Evolutionary conservation across 2,329 filamentous ascomycete genomes (phyloP).

Genomic region (Aspergillus eucalypticola): DNA sequence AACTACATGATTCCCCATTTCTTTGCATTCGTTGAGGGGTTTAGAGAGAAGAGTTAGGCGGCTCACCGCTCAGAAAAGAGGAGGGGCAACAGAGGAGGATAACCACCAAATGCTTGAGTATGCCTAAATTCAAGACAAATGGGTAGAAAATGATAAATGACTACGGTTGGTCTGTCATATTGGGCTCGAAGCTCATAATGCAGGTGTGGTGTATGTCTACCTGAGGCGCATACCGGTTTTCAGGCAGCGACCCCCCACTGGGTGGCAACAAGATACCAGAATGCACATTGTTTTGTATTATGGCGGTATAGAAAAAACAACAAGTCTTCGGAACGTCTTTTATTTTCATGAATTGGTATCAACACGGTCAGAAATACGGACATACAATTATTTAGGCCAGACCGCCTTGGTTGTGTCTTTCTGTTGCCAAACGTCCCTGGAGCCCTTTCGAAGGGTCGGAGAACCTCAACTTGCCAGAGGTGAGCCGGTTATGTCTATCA

Average conservation of each 20-base stretch:
- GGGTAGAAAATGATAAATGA: background rate
- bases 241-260: slow-evolving; percentile 1
- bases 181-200: background rate
- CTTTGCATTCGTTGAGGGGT: too few relatives aligned
- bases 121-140: background rate
- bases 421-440: slow-evolving; percentile 26
- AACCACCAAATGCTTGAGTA: too few relatives aligned
- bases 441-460: slow-evolving; percentile 29
- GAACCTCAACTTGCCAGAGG: slow-evolving; percentile 23
- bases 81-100: too few relatives aligned
- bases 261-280: background rate
- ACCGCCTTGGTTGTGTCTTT: slow-evolving; percentile 31
- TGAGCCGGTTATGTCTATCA: slow-evolving; percentile 33
- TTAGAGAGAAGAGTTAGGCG: too few relatives aligned
- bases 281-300: too few relatives aligned
- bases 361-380: slow-evolving; percentile 39
- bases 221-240: background rate
- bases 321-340: slow-evolving; percentile 30
- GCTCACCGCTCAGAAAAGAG: too few relatives aligned
- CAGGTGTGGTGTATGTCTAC: background rate
- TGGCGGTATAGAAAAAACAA: too few relatives aligned
- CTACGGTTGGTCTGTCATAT: background rate
- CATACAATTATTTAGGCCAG: slow-evolving; percentile 37
- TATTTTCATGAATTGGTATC: slow-evolving; percentile 46
- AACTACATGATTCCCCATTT: too few relatives aligned